Conservation (phyloP, 2,329 filamentous ascomycete genomes). For the Rachicladosporium sp. region DNA sequence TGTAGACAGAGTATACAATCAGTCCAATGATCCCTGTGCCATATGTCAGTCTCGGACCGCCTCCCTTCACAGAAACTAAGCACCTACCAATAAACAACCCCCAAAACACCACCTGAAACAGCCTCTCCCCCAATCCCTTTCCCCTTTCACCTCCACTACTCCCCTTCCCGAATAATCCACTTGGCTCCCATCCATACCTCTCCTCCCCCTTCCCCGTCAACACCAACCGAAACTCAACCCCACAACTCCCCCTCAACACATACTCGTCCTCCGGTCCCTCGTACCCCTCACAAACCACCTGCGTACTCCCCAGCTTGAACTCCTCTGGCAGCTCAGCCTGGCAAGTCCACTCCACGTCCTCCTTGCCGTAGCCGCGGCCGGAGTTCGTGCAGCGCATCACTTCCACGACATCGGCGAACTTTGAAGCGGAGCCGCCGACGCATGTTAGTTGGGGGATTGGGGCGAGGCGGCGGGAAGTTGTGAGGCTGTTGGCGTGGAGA, state of each 20-base stretch:
- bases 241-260: constrained; percentile 84
- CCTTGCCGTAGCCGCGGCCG: constrained; percentile 62
- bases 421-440: constrained; percentile 47
- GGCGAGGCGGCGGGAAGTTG: constrained; percentile 61
- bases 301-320: constrained; percentile 69
- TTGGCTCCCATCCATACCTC: constrained; percentile 57
- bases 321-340: constrained; percentile 50
- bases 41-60: too few species aligned
- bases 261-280: constrained; percentile 62
- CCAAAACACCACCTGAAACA: constrained; percentile 42
- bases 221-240: constrained; percentile 72
- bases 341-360: constrained; percentile 89
- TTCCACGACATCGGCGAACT: constrained; percentile 57
- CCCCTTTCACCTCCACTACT: constrained; percentile 38
- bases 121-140: constrained; percentile 42
- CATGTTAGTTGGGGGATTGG: constrained; percentile 66
- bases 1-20: constrained; percentile 20
- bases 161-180: constrained; percentile 37
- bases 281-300: constrained; percentile 90
- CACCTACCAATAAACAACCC: constrained; percentile 43
- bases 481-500: constrained; percentile 54
- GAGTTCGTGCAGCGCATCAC: constrained; percentile 83
- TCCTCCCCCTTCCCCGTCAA: constrained; percentile 66
- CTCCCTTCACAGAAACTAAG: background rate
- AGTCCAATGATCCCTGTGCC: constrained; percentile 16